These are phyloP conservation scores for Candida suzukii DNA, from an alignment of 805 yeast species.

Conservation along the genomic window DNA sequence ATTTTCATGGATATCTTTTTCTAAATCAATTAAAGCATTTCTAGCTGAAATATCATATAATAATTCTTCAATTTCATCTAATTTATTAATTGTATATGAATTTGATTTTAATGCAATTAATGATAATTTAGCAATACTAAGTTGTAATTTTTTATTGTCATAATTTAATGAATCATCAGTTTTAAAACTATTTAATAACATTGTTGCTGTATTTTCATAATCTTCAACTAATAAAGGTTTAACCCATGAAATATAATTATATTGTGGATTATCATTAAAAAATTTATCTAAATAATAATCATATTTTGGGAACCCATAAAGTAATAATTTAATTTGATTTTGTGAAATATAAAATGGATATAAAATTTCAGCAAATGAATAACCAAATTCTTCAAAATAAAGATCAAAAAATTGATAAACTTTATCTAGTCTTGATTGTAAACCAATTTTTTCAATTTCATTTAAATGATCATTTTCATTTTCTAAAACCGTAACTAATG, in stretches of 20 bases:
- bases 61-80: conserved; percentile 15
- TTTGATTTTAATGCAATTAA: conserved; percentile 35
- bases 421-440: conserved; percentile 36
- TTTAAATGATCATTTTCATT: conserved; percentile 55
- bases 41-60: conserved; percentile 42
- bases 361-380: conserved; percentile 58
- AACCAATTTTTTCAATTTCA: conserved; percentile 52
- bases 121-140: conserved; percentile 68
- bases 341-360: conserved; percentile 51
- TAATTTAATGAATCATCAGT: conserved; percentile 32
- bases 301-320: conserved; percentile 51
- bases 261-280: conserved; percentile 35
- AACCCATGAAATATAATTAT: conserved; percentile 66
- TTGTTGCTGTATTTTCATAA: conserved; percentile 42
- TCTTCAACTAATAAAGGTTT: conserved; percentile 47
- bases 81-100: conserved; percentile 6
- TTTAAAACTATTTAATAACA: conserved; percentile 36
- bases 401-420: conserved; percentile 27
- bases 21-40: conserved; percentile 13
- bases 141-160: conserved; percentile 44
- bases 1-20: conserved; percentile 3
- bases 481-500: conserved; percentile 17
- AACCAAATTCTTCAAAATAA: conserved; percentile 58
- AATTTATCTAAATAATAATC: conserved; percentile 43
- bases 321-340: conserved; percentile 44